phyloP scores from a whole-genome alignment of 2,329 filamentous ascomycete species.

The Sporothrix globosa region DNA sequence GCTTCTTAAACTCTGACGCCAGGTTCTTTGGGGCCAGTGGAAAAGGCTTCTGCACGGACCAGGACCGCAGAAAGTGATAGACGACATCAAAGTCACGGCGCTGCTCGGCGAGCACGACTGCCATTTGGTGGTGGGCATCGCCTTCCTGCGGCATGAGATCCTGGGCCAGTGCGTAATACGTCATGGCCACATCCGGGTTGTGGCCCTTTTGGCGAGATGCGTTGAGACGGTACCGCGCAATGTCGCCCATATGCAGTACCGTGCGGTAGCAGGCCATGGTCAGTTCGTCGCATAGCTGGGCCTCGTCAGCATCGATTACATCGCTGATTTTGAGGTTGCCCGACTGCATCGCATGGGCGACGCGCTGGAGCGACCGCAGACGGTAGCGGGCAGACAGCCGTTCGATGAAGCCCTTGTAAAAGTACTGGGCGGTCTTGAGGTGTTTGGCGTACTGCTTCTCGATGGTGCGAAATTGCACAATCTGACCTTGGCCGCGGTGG shows the following conservation, averaged over 20 bases:
- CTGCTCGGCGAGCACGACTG: constrained; percentile 76
- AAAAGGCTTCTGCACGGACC: constrained; percentile 74
- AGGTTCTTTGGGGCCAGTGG: constrained; percentile 76
- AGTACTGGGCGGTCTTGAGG: constrained; percentile 83
- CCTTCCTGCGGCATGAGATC: constrained; percentile 78
- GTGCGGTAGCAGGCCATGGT: constrained; percentile 78
- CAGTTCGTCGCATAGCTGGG: constrained; percentile 61
- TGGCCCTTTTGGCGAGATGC: constrained; percentile 73
- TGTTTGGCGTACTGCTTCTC: constrained; percentile 82
- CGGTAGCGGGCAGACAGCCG: constrained; percentile 67
- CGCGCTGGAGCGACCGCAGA: constrained; percentile 47
- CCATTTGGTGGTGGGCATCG: constrained; percentile 85
- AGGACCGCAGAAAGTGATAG: constrained; percentile 85
- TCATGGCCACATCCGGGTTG: constrained; percentile 77
- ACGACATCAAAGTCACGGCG: constrained; percentile 77
- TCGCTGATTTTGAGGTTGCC: constrained; percentile 49
- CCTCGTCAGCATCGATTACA: constrained; percentile 50
- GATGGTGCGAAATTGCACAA: constrained; percentile 72
- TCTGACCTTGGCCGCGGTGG: constrained; percentile 55
- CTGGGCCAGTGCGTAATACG: constrained; percentile 82
- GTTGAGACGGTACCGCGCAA: constrained; percentile 76
- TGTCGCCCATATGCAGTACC: constrained; percentile 83
- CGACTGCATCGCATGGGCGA: constrained; percentile 50
- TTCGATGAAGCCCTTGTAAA: constrained; percentile 85
- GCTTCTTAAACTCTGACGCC: constrained; percentile 70